phyloP scores from a whole-genome alignment of 441 rosid genomes.

The Erodium moschatum region DNA sequence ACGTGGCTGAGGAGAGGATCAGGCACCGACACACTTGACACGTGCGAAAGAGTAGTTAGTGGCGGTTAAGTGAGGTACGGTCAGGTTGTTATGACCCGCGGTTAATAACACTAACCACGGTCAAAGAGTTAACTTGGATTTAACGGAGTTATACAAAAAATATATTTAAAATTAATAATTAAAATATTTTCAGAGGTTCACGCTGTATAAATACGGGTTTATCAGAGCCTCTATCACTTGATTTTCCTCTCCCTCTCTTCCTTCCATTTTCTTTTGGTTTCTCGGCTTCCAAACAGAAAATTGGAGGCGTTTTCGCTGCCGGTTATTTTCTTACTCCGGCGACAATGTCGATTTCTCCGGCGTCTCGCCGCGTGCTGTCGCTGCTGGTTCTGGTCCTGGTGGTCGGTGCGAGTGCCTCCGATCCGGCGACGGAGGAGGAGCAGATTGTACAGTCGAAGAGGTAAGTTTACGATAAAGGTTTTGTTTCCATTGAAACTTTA shows the following conservation, averaged over 20 bases:
- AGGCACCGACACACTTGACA: background rate
- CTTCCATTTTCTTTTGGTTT: background rate
- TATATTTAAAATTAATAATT: too few relatives aligned
- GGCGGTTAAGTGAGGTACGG: background rate
- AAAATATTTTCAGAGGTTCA: background rate
- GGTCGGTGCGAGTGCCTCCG: background rate
- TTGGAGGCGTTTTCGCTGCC: background rate
- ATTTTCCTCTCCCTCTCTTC: background rate
- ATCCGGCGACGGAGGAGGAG: constrained; percentile 4
- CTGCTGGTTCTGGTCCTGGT: background rate
- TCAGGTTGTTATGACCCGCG: background rate
- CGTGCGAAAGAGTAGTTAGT: background rate
- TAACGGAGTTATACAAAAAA: background rate
- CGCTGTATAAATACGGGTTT: constrained; percentile 4
- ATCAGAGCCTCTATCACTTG: background rate
- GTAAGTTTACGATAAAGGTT: background rate
- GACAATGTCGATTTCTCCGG: background rate
- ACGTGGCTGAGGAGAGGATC: background rate
- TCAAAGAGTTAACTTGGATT: background rate
- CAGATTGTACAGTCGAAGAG: background rate
- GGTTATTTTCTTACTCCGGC: background rate
- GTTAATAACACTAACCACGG: background rate
- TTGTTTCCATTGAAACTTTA: background rate
- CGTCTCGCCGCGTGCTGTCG: background rate
- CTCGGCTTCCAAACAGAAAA: constrained; percentile 3